phyloP scores from a whole-genome alignment of 2,329 filamentous ascomycete species.

The Ambrosiella xylebori region DNA sequence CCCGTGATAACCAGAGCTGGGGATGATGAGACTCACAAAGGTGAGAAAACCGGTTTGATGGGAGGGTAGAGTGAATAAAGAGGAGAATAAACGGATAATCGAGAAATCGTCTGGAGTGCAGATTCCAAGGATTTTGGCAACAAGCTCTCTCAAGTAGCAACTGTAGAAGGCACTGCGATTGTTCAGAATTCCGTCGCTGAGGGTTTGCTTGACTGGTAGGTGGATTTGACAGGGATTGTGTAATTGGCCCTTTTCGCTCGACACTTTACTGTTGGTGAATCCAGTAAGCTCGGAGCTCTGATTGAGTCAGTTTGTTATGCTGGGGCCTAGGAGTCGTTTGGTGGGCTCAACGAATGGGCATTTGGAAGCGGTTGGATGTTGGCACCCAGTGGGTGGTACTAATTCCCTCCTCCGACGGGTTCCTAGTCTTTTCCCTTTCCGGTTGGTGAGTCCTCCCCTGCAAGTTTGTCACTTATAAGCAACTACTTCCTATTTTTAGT shows the following conservation, averaged over 20 bases:
- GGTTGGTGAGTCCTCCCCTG: background rate
- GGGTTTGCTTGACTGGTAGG: background rate
- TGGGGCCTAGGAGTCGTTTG: constrained; percentile 1
- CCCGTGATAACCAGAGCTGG: constrained; percentile 11
- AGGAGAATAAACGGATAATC: constrained; percentile 1
- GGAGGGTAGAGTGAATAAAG: background rate
- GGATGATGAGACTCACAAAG: constrained; percentile 9
- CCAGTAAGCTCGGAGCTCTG: too few species aligned
- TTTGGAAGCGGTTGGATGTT: constrained; percentile 5
- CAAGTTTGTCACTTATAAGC: background rate
- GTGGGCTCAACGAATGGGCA: constrained; percentile 11
- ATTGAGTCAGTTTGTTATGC: background rate
- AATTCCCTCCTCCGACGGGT: background rate
- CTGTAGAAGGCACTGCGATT: constrained; percentile 4
- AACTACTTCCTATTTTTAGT: constrained; percentile 1
- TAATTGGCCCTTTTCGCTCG: constrained; percentile 1
- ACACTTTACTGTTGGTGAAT: background rate
- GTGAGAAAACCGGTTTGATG: background rate
- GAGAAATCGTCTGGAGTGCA: constrained; percentile 3
- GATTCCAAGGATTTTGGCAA: constrained; percentile 11
- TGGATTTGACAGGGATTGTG: constrained; percentile 4
- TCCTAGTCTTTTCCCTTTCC: constrained; percentile 3
- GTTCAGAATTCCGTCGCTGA: constrained; percentile 4
- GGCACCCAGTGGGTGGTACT: background rate
- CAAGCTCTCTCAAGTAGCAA: constrained; percentile 1